phyloP scores from a whole-genome alignment of 2,329 filamentous ascomycete genomes.

The Lachnellula subtilissima region DNA sequence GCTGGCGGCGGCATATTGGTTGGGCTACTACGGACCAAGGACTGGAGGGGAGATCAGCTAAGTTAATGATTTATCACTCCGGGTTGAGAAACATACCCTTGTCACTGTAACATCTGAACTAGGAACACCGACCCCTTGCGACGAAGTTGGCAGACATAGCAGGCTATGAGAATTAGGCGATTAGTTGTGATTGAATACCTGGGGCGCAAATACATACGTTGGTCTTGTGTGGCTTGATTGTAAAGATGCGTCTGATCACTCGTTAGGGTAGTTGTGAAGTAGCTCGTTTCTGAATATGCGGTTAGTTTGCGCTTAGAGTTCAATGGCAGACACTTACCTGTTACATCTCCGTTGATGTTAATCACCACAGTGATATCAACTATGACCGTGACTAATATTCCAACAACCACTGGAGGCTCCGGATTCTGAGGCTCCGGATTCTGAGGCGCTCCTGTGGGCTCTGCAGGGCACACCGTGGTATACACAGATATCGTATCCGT shows the following conservation, averaged over 20 bases:
- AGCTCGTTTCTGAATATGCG: constrained; percentile 2
- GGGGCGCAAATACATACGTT: constrained; percentile 1
- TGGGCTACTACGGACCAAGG: not conserved
- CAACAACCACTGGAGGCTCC: not conserved
- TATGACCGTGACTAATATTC: constrained; percentile 7
- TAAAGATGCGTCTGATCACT: constrained; percentile 2
- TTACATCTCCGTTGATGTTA: not conserved
- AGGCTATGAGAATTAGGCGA: constrained; percentile 1
- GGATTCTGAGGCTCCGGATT: not conserved
- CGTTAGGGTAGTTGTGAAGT: constrained; percentile 7
- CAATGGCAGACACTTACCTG: not conserved
- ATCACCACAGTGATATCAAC: constrained; percentile 8
- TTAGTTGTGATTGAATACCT: not conserved
- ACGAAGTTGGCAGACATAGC: constrained; percentile 9
- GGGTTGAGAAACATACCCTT: not conserved
- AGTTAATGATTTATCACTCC: not conserved
- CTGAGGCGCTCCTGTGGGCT: not conserved
- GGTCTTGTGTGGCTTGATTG: constrained; percentile 1
- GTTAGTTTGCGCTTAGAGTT: not conserved
- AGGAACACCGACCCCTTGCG: constrained; percentile 4
- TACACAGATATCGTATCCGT: constrained; percentile 25
- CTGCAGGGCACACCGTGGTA: constrained; percentile 14
- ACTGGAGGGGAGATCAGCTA: not conserved
- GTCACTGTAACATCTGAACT: constrained; percentile 10
- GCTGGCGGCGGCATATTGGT: not conserved